Evolutionary conservation across 2,329 filamentous ascomycete species (phyloP).

Genomic region (Aaosphaeria arxii): DNA sequence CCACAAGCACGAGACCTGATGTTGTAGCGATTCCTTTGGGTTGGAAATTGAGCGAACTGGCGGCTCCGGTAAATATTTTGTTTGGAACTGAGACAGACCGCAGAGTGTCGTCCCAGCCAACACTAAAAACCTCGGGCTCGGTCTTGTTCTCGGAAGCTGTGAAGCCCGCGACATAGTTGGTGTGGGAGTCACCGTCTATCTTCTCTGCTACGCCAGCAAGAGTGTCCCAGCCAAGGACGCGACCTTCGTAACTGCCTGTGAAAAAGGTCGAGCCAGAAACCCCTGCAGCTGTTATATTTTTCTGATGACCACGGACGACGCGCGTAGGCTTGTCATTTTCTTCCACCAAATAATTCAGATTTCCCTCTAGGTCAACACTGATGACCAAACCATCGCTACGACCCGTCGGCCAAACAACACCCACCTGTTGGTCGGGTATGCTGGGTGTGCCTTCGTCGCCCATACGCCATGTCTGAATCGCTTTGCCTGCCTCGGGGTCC

Average conservation of each 20-base stretch:
- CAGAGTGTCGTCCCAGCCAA: conserved; percentile 92
- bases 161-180: conserved; percentile 81
- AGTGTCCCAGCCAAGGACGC: conserved; percentile 81
- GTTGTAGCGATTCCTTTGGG: conserved; percentile 69
- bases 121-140: conserved; percentile 66
- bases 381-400: conserved; percentile 85
- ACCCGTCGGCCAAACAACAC: conserved; percentile 83
- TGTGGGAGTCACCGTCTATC: conserved; percentile 78
- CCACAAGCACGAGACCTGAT: conserved; percentile 51
- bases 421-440: conserved; percentile 85
- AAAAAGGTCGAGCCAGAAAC: conserved; percentile 65
- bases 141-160: conserved; percentile 42
- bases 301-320: conserved; percentile 83
- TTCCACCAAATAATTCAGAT: conserved; percentile 83
- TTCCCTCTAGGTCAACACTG: conserved; percentile 81
- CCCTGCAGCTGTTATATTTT: conserved; percentile 78
- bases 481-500: conserved; percentile 79
- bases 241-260: conserved; percentile 90
- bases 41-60: conserved; percentile 69
- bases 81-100: conserved; percentile 72
- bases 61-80: conserved; percentile 70
- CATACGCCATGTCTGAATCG: conserved; percentile 79
- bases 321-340: conserved; percentile 67
- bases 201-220: conserved; percentile 64
- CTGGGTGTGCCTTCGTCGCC: conserved; percentile 70